These are phyloP conservation scores for Beauveria sp. DNA, from an alignment of 2,329 filamentous ascomycete genomes.

Conservation along the genomic window DNA sequence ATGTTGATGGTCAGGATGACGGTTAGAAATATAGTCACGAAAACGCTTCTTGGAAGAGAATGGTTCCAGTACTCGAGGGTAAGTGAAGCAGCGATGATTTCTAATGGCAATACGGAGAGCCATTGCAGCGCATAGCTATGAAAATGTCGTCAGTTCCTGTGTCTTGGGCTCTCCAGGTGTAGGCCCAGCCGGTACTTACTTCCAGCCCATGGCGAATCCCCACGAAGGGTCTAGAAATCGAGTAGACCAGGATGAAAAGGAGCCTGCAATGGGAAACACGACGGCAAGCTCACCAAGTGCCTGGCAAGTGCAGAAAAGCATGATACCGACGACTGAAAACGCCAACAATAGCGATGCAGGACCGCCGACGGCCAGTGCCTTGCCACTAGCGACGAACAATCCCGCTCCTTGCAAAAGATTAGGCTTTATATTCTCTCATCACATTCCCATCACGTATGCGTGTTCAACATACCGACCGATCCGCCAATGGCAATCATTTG, in stretches of 20 bases:
- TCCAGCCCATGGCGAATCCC: conserved; percentile 87
- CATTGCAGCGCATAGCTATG: conserved; percentile 76
- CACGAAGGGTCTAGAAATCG: conserved; percentile 80
- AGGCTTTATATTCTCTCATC: neutral
- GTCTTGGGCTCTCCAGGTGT: neutral
- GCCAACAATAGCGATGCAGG: conserved; percentile 65
- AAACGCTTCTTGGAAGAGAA: conserved; percentile 59
- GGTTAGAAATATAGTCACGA: conserved; percentile 73
- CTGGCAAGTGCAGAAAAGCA: conserved; percentile 81
- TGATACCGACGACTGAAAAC: conserved; percentile 64
- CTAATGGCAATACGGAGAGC: conserved; percentile 74
- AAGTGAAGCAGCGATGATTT: conserved; percentile 80
- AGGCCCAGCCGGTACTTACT: conserved; percentile 37
- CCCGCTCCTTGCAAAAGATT: conserved; percentile 41
- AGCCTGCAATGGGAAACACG: conserved; percentile 74
- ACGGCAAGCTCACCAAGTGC: conserved; percentile 81
- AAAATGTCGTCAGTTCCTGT: neutral
- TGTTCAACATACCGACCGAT: conserved; percentile 53
- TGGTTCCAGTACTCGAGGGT: conserved; percentile 76
- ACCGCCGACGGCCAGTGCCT: conserved; percentile 57
- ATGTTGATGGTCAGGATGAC: conserved; percentile 76
- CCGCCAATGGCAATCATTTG: conserved; percentile 92
- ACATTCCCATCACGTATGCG: neutral
- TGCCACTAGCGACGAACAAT: conserved; percentile 70
- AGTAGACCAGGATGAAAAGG: conserved; percentile 77